These are phyloP conservation scores for Saccharomycopsis hybrid DNA, from an alignment of 1,139 yeast genomes.

Conservation along the genomic window DNA sequence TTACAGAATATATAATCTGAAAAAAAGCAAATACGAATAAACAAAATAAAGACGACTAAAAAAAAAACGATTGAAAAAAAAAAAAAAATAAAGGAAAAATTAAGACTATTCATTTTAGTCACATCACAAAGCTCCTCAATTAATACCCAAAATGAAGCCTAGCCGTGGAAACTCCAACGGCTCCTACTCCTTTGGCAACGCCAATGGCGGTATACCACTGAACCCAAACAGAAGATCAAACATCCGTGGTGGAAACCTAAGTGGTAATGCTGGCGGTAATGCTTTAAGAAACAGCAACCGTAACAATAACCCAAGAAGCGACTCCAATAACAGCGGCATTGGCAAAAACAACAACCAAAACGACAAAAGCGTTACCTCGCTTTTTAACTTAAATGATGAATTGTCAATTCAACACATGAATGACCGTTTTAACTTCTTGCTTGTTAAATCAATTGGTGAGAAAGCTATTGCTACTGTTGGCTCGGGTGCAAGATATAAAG, in stretches of 20 bases:
- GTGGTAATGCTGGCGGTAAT: background rate
- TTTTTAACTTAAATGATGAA: constrained; percentile 15
- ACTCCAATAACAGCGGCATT: no score
- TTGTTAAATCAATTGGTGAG: constrained; percentile 52
- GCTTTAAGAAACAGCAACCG: background rate
- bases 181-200: no score
- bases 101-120: no score
- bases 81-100: no score
- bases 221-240: no score
- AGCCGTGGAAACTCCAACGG: background rate
- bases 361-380: background rate
- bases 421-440: constrained; percentile 44
- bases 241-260: background rate
- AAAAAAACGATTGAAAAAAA: no score
- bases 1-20: no score
- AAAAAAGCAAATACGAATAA: no score
- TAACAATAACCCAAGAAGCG: background rate
- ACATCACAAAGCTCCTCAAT: no score
- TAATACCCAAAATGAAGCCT: background rate
- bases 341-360: no score
- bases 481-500: constrained; percentile 55
- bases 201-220: no score
- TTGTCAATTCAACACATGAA: constrained; percentile 30
- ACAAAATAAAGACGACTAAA: no score
- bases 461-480: constrained; percentile 51